Evolutionary conservation across 179 eudicot genomes (phyloP), one percentile per base, ranked within the genome.

Genomic region (Nepenthes alata): DNA sequence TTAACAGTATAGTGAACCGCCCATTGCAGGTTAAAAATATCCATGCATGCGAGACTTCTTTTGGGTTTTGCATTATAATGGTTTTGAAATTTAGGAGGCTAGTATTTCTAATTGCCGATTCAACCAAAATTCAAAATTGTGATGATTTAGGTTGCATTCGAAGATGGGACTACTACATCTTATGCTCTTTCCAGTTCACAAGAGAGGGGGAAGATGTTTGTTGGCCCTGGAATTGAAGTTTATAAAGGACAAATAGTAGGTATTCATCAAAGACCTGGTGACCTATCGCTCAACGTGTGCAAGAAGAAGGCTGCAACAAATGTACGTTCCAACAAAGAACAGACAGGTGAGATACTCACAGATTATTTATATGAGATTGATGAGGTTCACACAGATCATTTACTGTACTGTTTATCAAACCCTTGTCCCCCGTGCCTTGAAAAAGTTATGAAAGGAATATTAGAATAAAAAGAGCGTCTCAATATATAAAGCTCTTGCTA

Each of bases 221-320:
- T 91, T 66, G 71, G 70, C 62, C 95, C 98, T 50, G 98, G 98
- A 35, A 65, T 63, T 8, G 96, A 91, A 1, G 89, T 91, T 50
- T 91, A 91, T 74, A 91, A 89, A 83, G 98, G 98, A 51, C 96
- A 89, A 72, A 89, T 91, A 48, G 84, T 91, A 58, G 98, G 98
- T 61, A 91, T 91, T 64, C 85, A 91, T 77, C 98, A 91, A 71
- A 86, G 98, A 63, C 81, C 96, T 44, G 95, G 96, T 53, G 98
- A 91, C 78, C 68, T 91, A 8, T 60, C 91, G 58, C 72, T 91
- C 65, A 91, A 91, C 58, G 98, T 91, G 12, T 91, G 98, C 85
- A 91, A 91, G 86, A 91, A 80, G 73, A 91, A 91, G 77, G 95
- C 96, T 55, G 98, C 98, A 12, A 91, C 98, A 50, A 91, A 91